Evolutionary conservation across 768 basidiomycete genomes (phyloP).

Genomic region (Daedaleopsis nitida): DNA sequence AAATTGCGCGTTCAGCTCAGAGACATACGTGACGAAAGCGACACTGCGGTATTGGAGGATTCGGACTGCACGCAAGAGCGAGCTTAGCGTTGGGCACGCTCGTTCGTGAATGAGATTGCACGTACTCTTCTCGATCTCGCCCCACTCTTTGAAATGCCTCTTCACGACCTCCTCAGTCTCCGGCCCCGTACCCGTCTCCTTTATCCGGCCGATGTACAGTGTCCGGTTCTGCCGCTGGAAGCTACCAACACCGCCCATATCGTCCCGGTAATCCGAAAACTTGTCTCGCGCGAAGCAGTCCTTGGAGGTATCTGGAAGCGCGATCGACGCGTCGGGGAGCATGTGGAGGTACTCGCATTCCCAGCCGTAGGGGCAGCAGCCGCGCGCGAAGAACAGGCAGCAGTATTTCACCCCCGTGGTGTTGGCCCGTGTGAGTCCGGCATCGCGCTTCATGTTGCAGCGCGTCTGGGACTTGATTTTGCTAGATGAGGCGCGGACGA

Average conservation of each 20-base stretch:
- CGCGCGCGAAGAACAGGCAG: slow-evolving; percentile 94
- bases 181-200: slow-evolving; percentile 82
- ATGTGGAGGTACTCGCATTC: slow-evolving; percentile 96
- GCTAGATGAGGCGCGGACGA: slow-evolving; percentile 40
- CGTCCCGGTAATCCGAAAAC: slow-evolving; percentile 95
- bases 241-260: slow-evolving; percentile 99
- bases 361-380: slow-evolving; percentile 97
- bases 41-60: slow-evolving; percentile 93
- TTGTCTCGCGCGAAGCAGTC: slow-evolving; percentile 98
- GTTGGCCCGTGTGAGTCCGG: slow-evolving; percentile 93
- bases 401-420: slow-evolving; percentile 90
- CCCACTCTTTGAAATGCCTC: slow-evolving; percentile 96
- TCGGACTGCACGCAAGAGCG: slow-evolving; percentile 59
- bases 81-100: slow-evolving; percentile 18
- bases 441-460: slow-evolving; percentile 85
- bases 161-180: slow-evolving; percentile 92
- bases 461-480: slow-evolving; percentile 94
- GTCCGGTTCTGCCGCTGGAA: slow-evolving; percentile 95
- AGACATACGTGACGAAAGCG: slow-evolving; percentile 94
- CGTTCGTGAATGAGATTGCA: slow-evolving; percentile 19
- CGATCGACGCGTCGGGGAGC: slow-evolving; percentile 69
- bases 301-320: slow-evolving; percentile 87
- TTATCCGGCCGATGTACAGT: slow-evolving; percentile 91
- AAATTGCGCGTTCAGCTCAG: slow-evolving; percentile 87
- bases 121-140: slow-evolving; percentile 88